A percentile compares a stretch with the other conserved stretches of the same genome.
Conservation (phyloP, 495 filamentous ascomycete species). For the Neurospora sp. region DNA sequence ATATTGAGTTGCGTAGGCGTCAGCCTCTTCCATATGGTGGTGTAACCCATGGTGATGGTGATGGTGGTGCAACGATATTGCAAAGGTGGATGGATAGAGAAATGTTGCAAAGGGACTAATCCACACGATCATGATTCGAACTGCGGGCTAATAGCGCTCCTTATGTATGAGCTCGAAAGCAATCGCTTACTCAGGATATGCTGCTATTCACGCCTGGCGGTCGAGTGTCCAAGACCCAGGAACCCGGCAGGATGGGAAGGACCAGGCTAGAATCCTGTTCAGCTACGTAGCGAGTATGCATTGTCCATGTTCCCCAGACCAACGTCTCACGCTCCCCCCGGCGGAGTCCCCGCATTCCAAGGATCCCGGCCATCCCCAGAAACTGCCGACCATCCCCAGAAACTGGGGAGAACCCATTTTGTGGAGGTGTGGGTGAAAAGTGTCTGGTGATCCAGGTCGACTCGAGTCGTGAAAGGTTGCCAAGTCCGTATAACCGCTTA, state of each 20-base stretch:
- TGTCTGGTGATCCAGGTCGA: neutral
- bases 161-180: neutral
- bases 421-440: neutral
- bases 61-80: neutral
- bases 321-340: neutral
- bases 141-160: neutral
- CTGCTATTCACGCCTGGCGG: neutral
- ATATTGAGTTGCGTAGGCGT: slow-evolving; percentile 33
- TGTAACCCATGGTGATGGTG: slow-evolving; percentile 26
- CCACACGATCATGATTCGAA: neutral
- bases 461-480: neutral
- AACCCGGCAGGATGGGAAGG: neutral
- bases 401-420: neutral
- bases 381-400: neutral
- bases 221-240: neutral
- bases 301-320: neutral
- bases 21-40: slow-evolving; percentile 33
- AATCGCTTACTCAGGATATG: neutral
- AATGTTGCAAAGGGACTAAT: neutral
- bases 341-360: neutral
- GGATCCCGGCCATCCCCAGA: neutral
- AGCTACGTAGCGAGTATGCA: neutral
- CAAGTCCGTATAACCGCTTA: neutral
- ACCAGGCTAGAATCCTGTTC: neutral
- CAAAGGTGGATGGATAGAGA: slow-evolving; percentile 4